Percentiles rank a stretch among this genome's conserved stretches.
Conservation (phyloP, 225 moss, liverwort and hornwort genomes). For the Polytrichum formosum region DNA sequence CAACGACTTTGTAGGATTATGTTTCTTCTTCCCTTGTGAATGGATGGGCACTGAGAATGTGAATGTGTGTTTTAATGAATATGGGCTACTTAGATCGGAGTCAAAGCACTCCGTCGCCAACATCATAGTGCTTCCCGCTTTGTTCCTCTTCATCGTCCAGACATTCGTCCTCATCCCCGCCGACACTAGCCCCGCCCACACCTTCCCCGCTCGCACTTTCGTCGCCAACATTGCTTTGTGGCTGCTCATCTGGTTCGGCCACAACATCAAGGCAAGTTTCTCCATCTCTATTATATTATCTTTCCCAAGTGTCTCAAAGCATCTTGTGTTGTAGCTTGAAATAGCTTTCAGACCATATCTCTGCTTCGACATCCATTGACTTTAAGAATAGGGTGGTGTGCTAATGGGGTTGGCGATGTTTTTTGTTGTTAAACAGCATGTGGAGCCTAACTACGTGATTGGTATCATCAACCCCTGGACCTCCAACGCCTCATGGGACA, state of each 20-base stretch:
- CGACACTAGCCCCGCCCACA: constrained; percentile 11
- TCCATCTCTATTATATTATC: too few relatives aligned
- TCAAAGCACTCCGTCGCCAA: constrained; percentile 40
- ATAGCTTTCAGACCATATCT: too few relatives aligned
- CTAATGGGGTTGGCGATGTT: background rate
- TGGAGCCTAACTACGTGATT: constrained; percentile 34
- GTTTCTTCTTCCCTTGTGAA: too few relatives aligned
- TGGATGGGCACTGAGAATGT: too few relatives aligned
- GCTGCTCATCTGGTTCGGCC: constrained; percentile 71
- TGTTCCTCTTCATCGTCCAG: constrained; percentile 44
- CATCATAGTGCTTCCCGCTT: constrained; percentile 40
- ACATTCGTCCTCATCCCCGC: constrained; percentile 46
- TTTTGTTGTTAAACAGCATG: constrained; percentile 3
- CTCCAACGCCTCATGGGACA: constrained; percentile 16
- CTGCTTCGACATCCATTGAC: background rate
- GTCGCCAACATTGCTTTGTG: constrained; percentile 61
- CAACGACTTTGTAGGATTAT: too few relatives aligned
- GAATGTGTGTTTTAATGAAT: too few relatives aligned
- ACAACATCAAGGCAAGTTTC: constrained; percentile 37
- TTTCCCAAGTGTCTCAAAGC: too few relatives aligned
- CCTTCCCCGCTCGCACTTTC: constrained; percentile 53
- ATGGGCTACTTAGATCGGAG: constrained; percentile 11
- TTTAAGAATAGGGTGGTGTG: background rate
- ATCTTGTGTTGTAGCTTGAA: too few relatives aligned
- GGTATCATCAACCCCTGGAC: constrained; percentile 61